Evolutionary conservation across 2,329 filamentous ascomycete genomes (phyloP), one percentile per base, ranked within the genome.

Genomic region (Colletotrichum destructivum): DNA sequence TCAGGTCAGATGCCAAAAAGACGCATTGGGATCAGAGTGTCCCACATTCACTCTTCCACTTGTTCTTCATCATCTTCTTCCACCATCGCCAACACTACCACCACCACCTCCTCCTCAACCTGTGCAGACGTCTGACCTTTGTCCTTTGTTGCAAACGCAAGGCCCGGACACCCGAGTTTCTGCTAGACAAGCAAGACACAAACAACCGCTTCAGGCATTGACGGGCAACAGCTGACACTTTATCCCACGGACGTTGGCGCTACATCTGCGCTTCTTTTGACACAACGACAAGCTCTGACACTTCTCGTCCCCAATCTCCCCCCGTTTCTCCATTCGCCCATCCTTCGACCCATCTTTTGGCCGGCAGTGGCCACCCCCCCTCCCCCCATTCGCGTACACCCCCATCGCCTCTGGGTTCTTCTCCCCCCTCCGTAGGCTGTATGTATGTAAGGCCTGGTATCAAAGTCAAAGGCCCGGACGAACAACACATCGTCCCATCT

Each of bases 401-500:
- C 8, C 52, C n/a, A 44, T 60, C 40, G 38, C 66, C 57, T 64
- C 46, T 55, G 35, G 47, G 47, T 44, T 54, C 47, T 63, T 55
- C 38, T 18, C 61, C 38, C 23, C 23, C 23, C 23, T 23, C 47
- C 35, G 23, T 23, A 51, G 62, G 54, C 49, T 70, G 26, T 26
- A 26, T 26, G 26, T 31, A 6, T 31, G 49, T 38, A 23, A 66
- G 55, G 23, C 61, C 35, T 40, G 66, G 66, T 62, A 65, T 71
- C 67, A 62, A 38, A 71, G n/a, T 66, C 47, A 63, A 55, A 68
- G 44, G 42, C 55, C 61, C 55, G 69, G 65, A 69, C 65, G 69
- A 72, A 72, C 69, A 56, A 61, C 44, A 44, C 69, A 38, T 69
- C 69, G 60, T 69, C 69, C 65, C 59, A 61, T 69, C 59, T 71